Evolutionary conservation across 2,329 filamentous ascomycete species (phyloP).

Genomic region (Stemphylium lycopersici): DNA sequence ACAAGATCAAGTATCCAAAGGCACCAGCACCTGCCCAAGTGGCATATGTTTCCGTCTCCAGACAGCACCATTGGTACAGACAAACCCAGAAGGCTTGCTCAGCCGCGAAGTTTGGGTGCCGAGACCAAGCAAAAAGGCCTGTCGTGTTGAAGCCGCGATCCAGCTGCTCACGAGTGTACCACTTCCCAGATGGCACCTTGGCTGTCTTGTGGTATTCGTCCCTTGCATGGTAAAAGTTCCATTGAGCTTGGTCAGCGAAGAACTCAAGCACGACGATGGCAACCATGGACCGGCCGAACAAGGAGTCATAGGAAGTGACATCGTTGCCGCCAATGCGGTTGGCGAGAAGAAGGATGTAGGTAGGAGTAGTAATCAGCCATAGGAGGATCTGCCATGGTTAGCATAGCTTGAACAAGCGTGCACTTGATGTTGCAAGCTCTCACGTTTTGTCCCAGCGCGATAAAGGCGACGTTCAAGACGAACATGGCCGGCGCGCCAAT

Average conservation of each 20-base stretch:
- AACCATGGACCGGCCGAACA: conserved; percentile 63
- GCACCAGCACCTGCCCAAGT: conserved; percentile 81
- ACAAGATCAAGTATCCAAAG: conserved; percentile 74
- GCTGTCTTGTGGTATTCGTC: conserved; percentile 73
- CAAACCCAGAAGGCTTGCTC: conserved; percentile 91
- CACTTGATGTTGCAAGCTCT: conserved; percentile 18
- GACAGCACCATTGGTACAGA: conserved; percentile 87
- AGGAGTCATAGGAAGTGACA: conserved; percentile 60
- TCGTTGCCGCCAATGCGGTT: conserved; percentile 65
- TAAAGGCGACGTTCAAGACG: conserved; percentile 88
- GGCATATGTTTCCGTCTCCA: conserved; percentile 70
- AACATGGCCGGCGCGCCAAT: conserved; percentile 73
- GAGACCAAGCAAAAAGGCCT: conserved; percentile 84
- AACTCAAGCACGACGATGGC: conserved; percentile 70
- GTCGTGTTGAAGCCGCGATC: conserved; percentile 87
- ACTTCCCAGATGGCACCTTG: conserved; percentile 68
- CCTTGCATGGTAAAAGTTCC: conserved; percentile 87
- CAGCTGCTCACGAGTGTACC: conserved; percentile 73
- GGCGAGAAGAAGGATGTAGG: conserved; percentile 80
- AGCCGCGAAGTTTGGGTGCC: conserved; percentile 93
- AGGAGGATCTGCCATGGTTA: conserved; percentile 67
- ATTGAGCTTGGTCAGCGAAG: conserved; percentile 91
- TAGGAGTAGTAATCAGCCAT: conserved; percentile 77
- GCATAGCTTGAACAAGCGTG: background rate
- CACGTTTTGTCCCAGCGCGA: conserved; percentile 75